A percentile compares a stretch with the other conserved stretches of the same genome.
phyloP scores from a whole-genome alignment of 2,329 filamentous ascomycete species.

The Fusarium tanahbumbuense region DNA sequence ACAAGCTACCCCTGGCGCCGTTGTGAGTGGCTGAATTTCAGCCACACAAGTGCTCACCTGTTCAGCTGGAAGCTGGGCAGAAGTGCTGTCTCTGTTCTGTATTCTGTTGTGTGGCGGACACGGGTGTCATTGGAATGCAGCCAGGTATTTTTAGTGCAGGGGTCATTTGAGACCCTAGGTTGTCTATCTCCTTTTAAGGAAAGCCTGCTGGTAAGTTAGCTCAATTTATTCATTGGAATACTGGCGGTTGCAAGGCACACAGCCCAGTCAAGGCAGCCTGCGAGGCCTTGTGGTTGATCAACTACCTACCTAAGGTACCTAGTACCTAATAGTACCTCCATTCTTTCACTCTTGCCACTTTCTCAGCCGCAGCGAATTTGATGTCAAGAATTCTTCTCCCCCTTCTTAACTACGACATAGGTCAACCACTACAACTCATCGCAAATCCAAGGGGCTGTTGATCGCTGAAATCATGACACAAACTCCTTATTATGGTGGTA shows the following conservation, averaged over 20 bases:
- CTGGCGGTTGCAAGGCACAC: slow-evolving; percentile 8
- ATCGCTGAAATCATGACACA: slow-evolving; percentile 29
- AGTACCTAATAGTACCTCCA: neutral
- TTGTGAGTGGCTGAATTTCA: slow-evolving; percentile 15
- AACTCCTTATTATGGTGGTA: slow-evolving; percentile 23
- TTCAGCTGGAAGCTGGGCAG: neutral
- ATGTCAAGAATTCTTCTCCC: neutral
- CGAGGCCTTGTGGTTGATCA: slow-evolving; percentile 25
- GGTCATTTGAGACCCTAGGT: neutral
- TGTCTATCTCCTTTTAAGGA: slow-evolving; percentile 27
- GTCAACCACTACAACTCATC: neutral
- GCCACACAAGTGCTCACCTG: slow-evolving; percentile 2
- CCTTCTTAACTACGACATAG: neutral
- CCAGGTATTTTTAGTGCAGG: slow-evolving; percentile 21
- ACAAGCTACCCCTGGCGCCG: slow-evolving; percentile 2
- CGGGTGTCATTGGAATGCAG: slow-evolving; percentile 20
- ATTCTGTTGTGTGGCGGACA: neutral
- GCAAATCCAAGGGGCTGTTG: neutral
- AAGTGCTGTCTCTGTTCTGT: too few relatives aligned
- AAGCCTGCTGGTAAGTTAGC: slow-evolving; percentile 16
- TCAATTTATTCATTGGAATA: slow-evolving; percentile 8
- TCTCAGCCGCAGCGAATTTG: neutral
- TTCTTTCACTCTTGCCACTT: neutral
- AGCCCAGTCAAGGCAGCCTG: slow-evolving; percentile 30
- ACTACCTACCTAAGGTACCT: neutral